Conservation (phyloP, 2,329 filamentous ascomycete species). For the Ophiostoma sp. region DNA sequence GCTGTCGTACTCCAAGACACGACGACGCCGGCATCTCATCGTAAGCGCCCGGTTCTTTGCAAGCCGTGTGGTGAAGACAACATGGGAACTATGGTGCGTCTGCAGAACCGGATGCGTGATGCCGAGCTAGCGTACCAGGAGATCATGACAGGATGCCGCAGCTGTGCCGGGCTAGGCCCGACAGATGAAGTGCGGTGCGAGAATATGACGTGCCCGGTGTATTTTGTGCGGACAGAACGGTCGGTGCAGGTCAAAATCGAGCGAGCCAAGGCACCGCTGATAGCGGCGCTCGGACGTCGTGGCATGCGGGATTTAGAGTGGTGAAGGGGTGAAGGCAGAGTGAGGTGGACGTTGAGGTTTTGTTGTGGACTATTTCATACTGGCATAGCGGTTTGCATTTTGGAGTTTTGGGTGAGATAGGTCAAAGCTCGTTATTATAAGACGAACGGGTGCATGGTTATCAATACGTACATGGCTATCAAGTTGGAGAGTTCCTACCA, state of each 20-base stretch:
- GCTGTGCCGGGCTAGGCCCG: constrained; percentile 67
- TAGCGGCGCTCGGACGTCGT: constrained; percentile 33
- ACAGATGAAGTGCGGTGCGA: constrained; percentile 79
- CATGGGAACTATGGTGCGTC: constrained; percentile 56
- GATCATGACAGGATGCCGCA: constrained; percentile 67
- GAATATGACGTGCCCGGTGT: constrained; percentile 87
- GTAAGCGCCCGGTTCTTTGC: constrained; percentile 40
- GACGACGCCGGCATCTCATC: not conserved
- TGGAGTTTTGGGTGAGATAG: not conserved
- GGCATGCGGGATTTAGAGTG: constrained; percentile 34
- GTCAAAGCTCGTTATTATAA: too few relatives aligned
- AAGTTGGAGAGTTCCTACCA: too few relatives aligned
- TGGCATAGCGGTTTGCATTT: not conserved
- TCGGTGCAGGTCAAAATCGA: constrained; percentile 42
- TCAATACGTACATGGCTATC: too few relatives aligned
- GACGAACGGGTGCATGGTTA: too few relatives aligned
- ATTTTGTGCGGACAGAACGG: constrained; percentile 70
- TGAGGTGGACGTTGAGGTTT: not conserved
- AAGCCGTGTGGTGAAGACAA: constrained; percentile 47
- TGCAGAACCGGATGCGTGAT: constrained; percentile 56
- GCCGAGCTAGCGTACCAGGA: constrained; percentile 61
- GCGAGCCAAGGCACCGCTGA: constrained; percentile 35
- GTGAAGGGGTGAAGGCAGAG: constrained; percentile 20
- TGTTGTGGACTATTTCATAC: not conserved
- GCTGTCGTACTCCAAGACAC: not conserved